Base-by-base conservation (phyloP, 2,329 filamentous ascomycete species). In the Sporothrix schenckii region DNA sequence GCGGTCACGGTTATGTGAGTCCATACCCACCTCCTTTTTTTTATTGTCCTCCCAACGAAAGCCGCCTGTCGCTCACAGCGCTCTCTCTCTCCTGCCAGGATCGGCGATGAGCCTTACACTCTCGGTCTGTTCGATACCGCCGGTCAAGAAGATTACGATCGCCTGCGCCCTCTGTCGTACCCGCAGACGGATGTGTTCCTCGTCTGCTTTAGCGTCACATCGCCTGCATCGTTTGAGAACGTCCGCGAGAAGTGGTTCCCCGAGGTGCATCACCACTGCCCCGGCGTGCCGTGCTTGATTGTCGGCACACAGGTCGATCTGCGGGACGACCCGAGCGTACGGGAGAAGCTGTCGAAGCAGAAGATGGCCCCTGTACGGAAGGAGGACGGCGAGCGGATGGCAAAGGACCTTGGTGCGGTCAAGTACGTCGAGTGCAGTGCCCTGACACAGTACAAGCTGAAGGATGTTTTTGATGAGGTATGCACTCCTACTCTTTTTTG, bases 401-500 rank as follows among this genome's bases (percentile, higher is more conserved):
- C 95, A 2, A 97, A 94, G 84, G 94, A 98, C 74, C 84, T 98
- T n/a, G 93, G 93, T 73, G 95, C 95, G 5, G 93, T 99, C 77
- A 98, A 97, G 85, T 99, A 99, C 77, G 95, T 98, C 74, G 95
- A 99, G 84, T 99, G 95, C 85, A 97, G 94, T 79, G 95, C 95
- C 71, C 84, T 99, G 80, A 98, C 95, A 73, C 95, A 99, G 84
- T 97, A 94, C 84, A 97, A 97, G 83, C 84, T 99, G 75, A 99
- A 99, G 86, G 95, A 98, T 79, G 95, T 99, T 21, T 99, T 99
- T 82, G 95, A 99, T 78, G 95, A 98, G 91, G 94, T 97, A 87
- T 76, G 87, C 66, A 6, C 30, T 66, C 30, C 11, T 19, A 5
- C 14, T 44, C 41, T 4, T 66, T 61, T 11, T 53, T 21, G 4